Percentiles rank a stretch among this genome's conserved stretches.
Evolutionary conservation across 2,329 filamentous ascomycete genomes (phyloP).

Genomic region (Fusarium haematococcum): DNA sequence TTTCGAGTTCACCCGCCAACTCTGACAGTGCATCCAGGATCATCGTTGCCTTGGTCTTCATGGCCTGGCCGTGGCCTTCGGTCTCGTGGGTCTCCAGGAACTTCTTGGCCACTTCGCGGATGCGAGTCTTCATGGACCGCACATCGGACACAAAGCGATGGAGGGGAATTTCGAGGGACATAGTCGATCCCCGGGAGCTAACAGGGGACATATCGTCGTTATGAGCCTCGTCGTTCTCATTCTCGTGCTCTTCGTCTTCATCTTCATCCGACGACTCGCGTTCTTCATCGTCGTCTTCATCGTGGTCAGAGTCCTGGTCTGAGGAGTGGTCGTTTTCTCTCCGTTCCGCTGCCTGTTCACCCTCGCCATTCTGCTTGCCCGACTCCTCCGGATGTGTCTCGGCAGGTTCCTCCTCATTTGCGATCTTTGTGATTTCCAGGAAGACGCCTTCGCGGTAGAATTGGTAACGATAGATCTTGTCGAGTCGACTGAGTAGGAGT

Average conservation of each 20-base stretch:
- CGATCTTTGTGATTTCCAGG: slow-evolving; percentile 86
- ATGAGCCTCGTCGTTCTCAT: slow-evolving; percentile 63
- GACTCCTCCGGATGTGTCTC: slow-evolving; percentile 30
- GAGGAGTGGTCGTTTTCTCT: slow-evolving; percentile 46
- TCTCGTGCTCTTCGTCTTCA: slow-evolving; percentile 64
- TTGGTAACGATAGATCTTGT: slow-evolving; percentile 92
- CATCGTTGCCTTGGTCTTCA: slow-evolving; percentile 82
- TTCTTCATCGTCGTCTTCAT: slow-evolving; percentile 49
- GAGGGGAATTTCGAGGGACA: slow-evolving; percentile 69
- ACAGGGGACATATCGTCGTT: slow-evolving; percentile 72
- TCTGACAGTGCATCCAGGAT: slow-evolving; percentile 80
- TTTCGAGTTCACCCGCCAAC: slow-evolving; percentile 78
- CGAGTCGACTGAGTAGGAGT: slow-evolving; percentile 84
- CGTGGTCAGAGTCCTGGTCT: slow-evolving; percentile 45
- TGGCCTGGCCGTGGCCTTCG: slow-evolving; percentile 75
- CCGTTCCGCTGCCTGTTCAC: slow-evolving; percentile 46
- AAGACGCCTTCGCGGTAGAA: slow-evolving; percentile 98
- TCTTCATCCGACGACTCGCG: slow-evolving; percentile 55
- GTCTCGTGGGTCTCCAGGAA: slow-evolving; percentile 88
- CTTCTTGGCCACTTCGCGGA: slow-evolving; percentile 80
- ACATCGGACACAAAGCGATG: slow-evolving; percentile 60
- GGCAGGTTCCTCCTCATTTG: slow-evolving; percentile 59
- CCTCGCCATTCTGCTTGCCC: slow-evolving; percentile 32
- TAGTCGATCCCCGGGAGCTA: slow-evolving; percentile 75
- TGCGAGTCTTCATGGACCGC: slow-evolving; percentile 72